Evolutionary conservation across 148 eudicot species (phyloP).

Genomic region (Nepenthes gracilis): DNA sequence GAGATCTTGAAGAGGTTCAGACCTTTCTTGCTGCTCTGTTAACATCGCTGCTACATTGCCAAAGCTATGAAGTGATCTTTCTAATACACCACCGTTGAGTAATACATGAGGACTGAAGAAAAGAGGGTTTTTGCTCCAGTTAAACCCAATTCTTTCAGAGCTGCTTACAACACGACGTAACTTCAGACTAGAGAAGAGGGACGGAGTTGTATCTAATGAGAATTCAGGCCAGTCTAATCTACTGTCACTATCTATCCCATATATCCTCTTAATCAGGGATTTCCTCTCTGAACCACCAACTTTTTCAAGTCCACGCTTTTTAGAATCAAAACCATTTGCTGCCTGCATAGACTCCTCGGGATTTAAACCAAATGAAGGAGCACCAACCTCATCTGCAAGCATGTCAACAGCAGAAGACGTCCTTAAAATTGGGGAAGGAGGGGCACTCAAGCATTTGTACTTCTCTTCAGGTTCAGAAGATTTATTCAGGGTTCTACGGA

Average conservation of each 20-base stretch:
- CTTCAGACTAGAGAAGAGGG: slow-evolving; percentile 28
- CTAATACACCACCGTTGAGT: slow-evolving; percentile 20
- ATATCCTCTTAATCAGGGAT: slow-evolving; percentile 31
- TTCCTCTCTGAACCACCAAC: slow-evolving; percentile 18
- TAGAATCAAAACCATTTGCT: slow-evolving; percentile 9
- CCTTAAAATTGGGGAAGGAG: slow-evolving; percentile 54
- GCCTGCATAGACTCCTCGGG: slow-evolving; percentile 13
- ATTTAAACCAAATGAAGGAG: slow-evolving; percentile 13
- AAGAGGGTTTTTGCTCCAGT: slow-evolving; percentile 29
- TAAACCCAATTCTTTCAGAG: slow-evolving; percentile 33
- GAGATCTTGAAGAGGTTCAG: slow-evolving; percentile 26
- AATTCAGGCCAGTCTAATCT: slow-evolving; percentile 62
- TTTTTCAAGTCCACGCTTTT: slow-evolving; percentile 12
- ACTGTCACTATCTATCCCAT: slow-evolving; percentile 38
- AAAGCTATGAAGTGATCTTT: slow-evolving; percentile 43
- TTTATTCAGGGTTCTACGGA: slow-evolving; percentile 61
- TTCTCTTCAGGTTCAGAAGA: slow-evolving; percentile 28
- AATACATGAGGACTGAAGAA: slow-evolving; percentile 21
- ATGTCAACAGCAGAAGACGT: slow-evolving; percentile 44
- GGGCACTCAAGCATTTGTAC: slow-evolving; percentile 69
- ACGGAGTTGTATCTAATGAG: slow-evolving; percentile 32
- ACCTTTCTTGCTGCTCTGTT: slow-evolving; percentile 27
- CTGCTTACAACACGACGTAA: slow-evolving; percentile 52
- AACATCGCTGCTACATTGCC: slow-evolving; percentile 32
- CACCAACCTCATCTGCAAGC: slow-evolving; percentile 24